Base-by-base conservation (phyloP, 306 rosid genomes). In the Delonix regia region DNA sequence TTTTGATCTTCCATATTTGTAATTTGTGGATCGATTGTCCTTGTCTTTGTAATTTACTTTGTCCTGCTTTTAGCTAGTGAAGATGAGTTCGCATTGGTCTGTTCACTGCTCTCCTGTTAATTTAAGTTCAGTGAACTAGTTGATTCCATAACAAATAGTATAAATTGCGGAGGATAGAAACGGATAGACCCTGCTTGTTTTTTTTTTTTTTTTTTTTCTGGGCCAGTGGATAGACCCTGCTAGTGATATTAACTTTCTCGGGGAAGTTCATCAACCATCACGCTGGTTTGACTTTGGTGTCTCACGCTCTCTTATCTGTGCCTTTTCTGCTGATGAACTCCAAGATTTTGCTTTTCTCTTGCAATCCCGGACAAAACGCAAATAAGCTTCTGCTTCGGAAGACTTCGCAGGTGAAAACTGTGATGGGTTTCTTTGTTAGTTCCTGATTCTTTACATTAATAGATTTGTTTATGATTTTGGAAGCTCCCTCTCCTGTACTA, bases 241-340 rank as follows among this genome's bases (percentile, higher is more conserved):
- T 69, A 48, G 73, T 68, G 27, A n/a, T n/a, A n/a, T n/a, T n/a
- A n/a, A n/a, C 51, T 49, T 49, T 78, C 65, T 62, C 21, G 42
- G 57, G 63, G 48, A 48, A 33, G 45, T 63, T 65, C 22, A 33
- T 41, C 30, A 38, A 27, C 30, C 24, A 57, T 76, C n/a, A 65
- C 73, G 15, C 27, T 72, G 77, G 66, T 38, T 78, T 85, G 80
- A 57, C 80, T 59, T 69, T 19, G 71, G 24, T 42, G 42, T 42
- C 81, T 57, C 72, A 33, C 21, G 0, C 57, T 76, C 60, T 53
- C 71, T 84, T 60, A 42, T 68, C 63, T 38, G 63, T 53, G 47
- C 65, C 39, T 47, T 33, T 83, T 55, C 39, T 55, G 65, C 76
- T 61, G 44, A 25, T 63, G 47, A 21, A 39, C 36, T 51, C 74